Base-by-base conservation (phyloP, 345 rosid genomes). In the Lepidium didymum region DNA sequence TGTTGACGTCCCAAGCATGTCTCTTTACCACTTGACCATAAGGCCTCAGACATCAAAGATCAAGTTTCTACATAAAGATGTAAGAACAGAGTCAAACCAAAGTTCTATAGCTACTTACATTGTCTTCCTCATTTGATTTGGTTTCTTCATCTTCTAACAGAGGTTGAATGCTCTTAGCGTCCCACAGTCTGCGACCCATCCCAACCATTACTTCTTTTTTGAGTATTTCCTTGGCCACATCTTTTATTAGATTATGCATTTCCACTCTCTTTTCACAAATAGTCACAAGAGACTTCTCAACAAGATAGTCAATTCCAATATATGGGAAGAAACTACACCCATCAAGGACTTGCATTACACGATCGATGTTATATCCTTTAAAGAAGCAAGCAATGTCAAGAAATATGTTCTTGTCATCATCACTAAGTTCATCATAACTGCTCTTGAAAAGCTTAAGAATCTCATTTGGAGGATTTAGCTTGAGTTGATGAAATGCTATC, bases 371-470 rank as follows among this genome's bases (percentile, higher is more conserved):
- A 6, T 51, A 36, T 15, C 77, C 73, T 7, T 10, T 56, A 7
- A 69, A 70, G 9, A 76, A 65, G 53, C 73, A 76, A 25, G 73
- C 76, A 60, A 76, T n/a, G 41, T 76, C 76, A 8, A 76, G 68
- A 25, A 66, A 77, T 67, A 72, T 67, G 9, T 61, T 34, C 65
- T 72, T 77, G 66, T 59, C 73, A 11, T 69, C 36, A 1, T 45
- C 69, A 31, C 58, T 31, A 12, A 72, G 74, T 41, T 54, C 77
- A 67, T 72, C 70, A 46, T 55, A 77, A 45, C 77, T 73, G 13
- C 64, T 72, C 53, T 40, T 67, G 27, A 77, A 45, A 3, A 60
- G 14, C 12, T 62, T n/a, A 23, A 49, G 44, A 60, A 77, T 62
- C 18, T 73, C 42, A 1, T 7, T 3, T 2, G 56, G 56, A 3